These are phyloP conservation scores for Inosperma sp. DNA, from an alignment of 768 basidiomycete species.

Conservation along the genomic window DNA sequence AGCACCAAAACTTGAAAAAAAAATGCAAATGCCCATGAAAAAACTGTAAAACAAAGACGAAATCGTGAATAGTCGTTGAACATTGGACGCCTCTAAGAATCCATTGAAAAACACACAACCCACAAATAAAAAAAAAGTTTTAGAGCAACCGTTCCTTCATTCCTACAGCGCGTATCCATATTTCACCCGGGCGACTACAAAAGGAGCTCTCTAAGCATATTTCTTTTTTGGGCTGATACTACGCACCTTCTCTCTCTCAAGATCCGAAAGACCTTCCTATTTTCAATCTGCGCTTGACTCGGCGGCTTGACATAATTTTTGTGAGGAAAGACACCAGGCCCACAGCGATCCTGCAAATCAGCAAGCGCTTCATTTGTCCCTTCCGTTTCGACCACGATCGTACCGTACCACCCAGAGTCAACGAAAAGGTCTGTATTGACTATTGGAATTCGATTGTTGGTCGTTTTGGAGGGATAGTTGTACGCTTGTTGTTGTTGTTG, in stretches of 20 bases:
- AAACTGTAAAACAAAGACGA: too few species aligned
- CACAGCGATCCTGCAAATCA: slow-evolving; percentile 72
- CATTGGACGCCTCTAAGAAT: too few species aligned
- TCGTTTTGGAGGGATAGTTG: slow-evolving; percentile 10
- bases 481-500: slow-evolving; percentile 23
- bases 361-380: slow-evolving; percentile 82
- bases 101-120: neutral
- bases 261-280: slow-evolving; percentile 53
- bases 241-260: slow-evolving; percentile 68
- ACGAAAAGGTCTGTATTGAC: slow-evolving; percentile 55
- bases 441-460: slow-evolving; percentile 42
- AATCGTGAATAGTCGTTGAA: too few species aligned
- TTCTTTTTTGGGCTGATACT: slow-evolving; percentile 24
- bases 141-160: slow-evolving; percentile 34
- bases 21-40: too few species aligned
- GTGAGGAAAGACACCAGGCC: slow-evolving; percentile 61
- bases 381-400: slow-evolving; percentile 78
- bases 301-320: slow-evolving; percentile 42
- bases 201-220: slow-evolving; percentile 3
- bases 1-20: too few species aligned
- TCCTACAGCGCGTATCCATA: slow-evolving; percentile 66
- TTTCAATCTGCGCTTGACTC: slow-evolving; percentile 37
- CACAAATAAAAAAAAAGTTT: neutral
- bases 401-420: slow-evolving; percentile 81
- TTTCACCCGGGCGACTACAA: slow-evolving; percentile 65